Evolutionary conservation across 805 yeast species (phyloP).

Genomic region (Suhomyces canberraensis): DNA sequence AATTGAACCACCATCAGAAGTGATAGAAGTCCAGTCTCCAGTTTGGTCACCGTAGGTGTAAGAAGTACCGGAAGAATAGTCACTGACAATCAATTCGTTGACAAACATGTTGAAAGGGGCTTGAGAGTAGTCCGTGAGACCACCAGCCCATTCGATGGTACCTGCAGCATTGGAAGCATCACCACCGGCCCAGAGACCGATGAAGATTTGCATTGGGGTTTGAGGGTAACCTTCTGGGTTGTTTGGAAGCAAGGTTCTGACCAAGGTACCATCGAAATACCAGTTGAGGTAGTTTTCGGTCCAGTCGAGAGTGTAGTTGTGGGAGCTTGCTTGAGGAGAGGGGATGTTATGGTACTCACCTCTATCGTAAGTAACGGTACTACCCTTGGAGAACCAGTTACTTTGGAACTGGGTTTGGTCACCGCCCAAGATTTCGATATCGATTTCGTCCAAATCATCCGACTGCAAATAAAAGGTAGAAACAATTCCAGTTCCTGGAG

Average conservation of each 20-base stretch:
- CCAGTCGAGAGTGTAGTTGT: constrained; percentile 15
- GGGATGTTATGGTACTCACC: constrained; percentile 12
- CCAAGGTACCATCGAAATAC: constrained; percentile 11
- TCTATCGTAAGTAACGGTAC: constrained; percentile 13
- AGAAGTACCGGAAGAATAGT: constrained; percentile 46
- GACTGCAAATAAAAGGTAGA: constrained; percentile 14
- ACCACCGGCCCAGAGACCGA: constrained; percentile 52
- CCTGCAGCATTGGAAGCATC: constrained; percentile 28
- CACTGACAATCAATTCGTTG: constrained; percentile 22
- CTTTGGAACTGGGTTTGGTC: constrained; percentile 14
- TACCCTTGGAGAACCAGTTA: constrained; percentile 14
- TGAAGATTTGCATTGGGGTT: constrained; percentile 14
- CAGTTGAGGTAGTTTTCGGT: constrained; percentile 11
- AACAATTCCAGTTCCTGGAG: constrained; percentile 13
- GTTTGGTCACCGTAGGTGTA: constrained; percentile 50
- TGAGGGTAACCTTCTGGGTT: constrained; percentile 16
- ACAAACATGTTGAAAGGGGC: constrained; percentile 23
- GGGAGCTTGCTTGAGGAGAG: constrained; percentile 12
- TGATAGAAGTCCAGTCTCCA: constrained; percentile 60
- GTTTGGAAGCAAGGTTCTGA: constrained; percentile 10
- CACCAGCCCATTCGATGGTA: constrained; percentile 27
- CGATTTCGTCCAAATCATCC: constrained; percentile 17
- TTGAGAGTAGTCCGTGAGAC: constrained; percentile 18
- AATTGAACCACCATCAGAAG: constrained; percentile 55
- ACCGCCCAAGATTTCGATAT: constrained; percentile 15